phyloP scores from a whole-genome alignment of 768 basidiomycete species.

The Crepidotus variabilis region DNA sequence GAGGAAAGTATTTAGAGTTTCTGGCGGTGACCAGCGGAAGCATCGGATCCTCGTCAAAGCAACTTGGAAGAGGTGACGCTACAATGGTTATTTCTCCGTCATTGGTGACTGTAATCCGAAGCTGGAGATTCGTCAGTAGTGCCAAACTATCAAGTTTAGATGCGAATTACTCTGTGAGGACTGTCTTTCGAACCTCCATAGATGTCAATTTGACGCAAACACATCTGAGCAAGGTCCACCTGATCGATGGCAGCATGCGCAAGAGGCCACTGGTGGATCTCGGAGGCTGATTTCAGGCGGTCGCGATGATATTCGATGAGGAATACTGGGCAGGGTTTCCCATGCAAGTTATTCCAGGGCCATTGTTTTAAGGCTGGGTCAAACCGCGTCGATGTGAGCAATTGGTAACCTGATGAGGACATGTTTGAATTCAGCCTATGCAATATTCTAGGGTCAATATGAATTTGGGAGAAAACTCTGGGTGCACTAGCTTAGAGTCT shows the following conservation, averaged over 20 bases:
- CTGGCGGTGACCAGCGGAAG: slow-evolving; percentile 28
- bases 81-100: slow-evolving; percentile 34
- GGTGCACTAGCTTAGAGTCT: no score
- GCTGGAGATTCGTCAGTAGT: slow-evolving; percentile 25
- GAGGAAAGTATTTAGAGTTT: slow-evolving; percentile 11
- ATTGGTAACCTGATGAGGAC: slow-evolving; percentile 18
- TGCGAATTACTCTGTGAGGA: neutral
- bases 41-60: slow-evolving; percentile 37
- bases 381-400: slow-evolving; percentile 58
- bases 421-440: neutral
- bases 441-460: neutral
- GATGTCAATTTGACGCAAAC: slow-evolving; percentile 38
- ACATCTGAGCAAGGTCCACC: slow-evolving; percentile 35
- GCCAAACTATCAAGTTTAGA: slow-evolving; percentile 5
- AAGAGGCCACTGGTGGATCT: slow-evolving; percentile 47
- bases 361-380: slow-evolving; percentile 44
- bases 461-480: neutral
- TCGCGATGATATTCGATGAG: slow-evolving; percentile 58
- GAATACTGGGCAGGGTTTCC: slow-evolving; percentile 56
- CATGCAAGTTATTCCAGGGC: slow-evolving; percentile 56
- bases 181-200: slow-evolving; percentile 4
- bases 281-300: slow-evolving; percentile 50
- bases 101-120: slow-evolving; percentile 48
- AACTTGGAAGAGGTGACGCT: slow-evolving; percentile 23
- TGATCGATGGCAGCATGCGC: slow-evolving; percentile 33